Conservation (phyloP, 352 stramenopile species). For the Thalassiosira pacifica region DNA sequence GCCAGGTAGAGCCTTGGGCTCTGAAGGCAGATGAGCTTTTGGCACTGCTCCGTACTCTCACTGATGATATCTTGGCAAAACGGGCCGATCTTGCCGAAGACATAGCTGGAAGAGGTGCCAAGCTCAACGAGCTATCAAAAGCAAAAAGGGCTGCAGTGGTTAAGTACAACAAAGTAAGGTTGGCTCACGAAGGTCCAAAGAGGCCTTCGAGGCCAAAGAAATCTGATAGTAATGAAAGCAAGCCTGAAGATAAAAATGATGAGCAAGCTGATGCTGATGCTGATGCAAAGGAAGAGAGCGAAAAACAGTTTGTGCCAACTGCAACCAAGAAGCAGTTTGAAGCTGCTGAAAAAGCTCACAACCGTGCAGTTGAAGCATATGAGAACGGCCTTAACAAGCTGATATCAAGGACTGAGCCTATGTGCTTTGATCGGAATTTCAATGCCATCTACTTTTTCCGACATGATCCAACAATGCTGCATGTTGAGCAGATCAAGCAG, state of each 20-base stretch:
- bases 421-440: constrained; percentile 80
- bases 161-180: constrained; percentile 75
- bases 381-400: constrained; percentile 75
- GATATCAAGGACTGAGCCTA: constrained; percentile 75
- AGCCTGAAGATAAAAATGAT: constrained; percentile 55
- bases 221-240: constrained; percentile 48
- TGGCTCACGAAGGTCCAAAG: constrained; percentile 73
- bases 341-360: constrained; percentile 66
- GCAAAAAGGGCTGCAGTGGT: constrained; percentile 73
- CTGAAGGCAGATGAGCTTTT: constrained; percentile 83
- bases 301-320: constrained; percentile 68
- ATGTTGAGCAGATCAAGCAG: constrained; percentile 70
- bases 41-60: constrained; percentile 73
- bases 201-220: constrained; percentile 64
- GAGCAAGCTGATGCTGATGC: constrained; percentile 43
- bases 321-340: constrained; percentile 76
- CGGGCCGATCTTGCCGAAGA: constrained; percentile 63
- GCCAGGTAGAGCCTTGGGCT: constrained; percentile 79
- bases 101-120: constrained; percentile 67
- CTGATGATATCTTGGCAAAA: constrained; percentile 81
- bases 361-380: constrained; percentile 78
- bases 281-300: constrained; percentile 43
- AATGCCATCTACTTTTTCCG: constrained; percentile 81
- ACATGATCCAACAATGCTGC: constrained; percentile 79
- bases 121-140: constrained; percentile 77